Evolutionary conservation across 2,329 filamentous ascomycete genomes (phyloP), one percentile per base, ranked within the genome.

Genomic region (Dactylellina drechsleri): DNA sequence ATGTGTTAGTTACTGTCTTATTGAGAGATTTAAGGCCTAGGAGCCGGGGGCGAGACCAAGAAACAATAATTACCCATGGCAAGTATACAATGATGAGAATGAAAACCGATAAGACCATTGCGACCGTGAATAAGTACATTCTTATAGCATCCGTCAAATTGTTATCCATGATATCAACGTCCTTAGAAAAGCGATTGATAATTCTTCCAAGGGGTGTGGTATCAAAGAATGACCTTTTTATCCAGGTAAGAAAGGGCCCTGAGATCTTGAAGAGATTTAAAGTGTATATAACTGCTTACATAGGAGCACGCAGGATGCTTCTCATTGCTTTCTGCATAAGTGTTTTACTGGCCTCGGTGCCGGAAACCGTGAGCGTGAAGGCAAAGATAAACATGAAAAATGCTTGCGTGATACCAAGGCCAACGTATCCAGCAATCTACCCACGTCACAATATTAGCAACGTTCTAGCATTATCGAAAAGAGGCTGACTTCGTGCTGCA

Each of bases 141-240:
- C 98, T 98, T 85, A 99, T 98, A 15, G 93, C 96, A 78, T 95
- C 90, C 77, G 95, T 94, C 78, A 99, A 87, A 41, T 77, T 92
- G 81, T 97, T 97, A 83, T 98, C 95, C 92, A 97, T 96, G 67
- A 95, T 92, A 80, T 97, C 92, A 47, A 98, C 91, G 80, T 99
- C 95, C 78, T 94, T 91, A 31, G 92, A 96, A 83, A 98, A 98
- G 15, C 95, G 91, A 81, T 98, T 98, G 18, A 92, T 96, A 81
- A 98, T 97, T 41, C 94, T 90, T 18, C 94, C 95, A 0, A 97
- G 86, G 0, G 94, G 95, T 0, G 95, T 98, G 0, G 95, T 98
- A 79, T 99, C 95, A 83, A 98, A 98, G 83, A 98, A 98, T 79
- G 89, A 95, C 95, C 99, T 99, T 18, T 84, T 94, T 59, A 58